These are phyloP conservation scores for Tremella mesenterica DNA, from an alignment of 768 basidiomycete genomes.

Conservation along the genomic window DNA sequence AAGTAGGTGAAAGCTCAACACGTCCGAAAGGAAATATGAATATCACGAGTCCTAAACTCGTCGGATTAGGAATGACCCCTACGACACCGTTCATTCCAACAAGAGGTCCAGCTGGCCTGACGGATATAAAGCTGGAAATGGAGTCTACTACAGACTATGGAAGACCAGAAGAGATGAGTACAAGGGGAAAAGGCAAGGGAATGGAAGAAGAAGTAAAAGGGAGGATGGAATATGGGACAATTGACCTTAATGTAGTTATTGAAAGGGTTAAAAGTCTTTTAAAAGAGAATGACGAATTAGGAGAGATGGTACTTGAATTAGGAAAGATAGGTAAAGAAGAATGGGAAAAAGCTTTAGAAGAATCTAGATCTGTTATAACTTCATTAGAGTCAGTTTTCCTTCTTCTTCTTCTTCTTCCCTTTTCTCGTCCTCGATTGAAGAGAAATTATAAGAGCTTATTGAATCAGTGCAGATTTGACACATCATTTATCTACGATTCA, in stretches of 20 bases:
- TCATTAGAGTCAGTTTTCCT: conserved; percentile 27
- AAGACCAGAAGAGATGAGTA: too few relatives aligned
- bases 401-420: not conserved
- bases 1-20: not conserved
- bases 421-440: not conserved
- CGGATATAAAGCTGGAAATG: not conserved
- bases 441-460: not conserved
- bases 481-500: conserved; percentile 24
- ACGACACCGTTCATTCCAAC: not conserved
- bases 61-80: not conserved
- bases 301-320: conserved; percentile 30
- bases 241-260: conserved; percentile 28
- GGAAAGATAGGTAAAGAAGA: conserved; percentile 10
- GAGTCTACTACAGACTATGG: not conserved
- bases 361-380: conserved; percentile 24
- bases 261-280: conserved; percentile 27
- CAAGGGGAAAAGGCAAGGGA: not conserved
- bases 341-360: conserved; percentile 30
- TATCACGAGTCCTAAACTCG: not conserved
- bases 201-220: not conserved
- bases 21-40: not conserved
- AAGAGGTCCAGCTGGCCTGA: too few relatives aligned
- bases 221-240: not conserved
- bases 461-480: conserved; percentile 25
- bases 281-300: conserved; percentile 35